phyloP scores from a whole-genome alignment of 1,284 basidiomycete genomes.

The Boletus mariae region DNA sequence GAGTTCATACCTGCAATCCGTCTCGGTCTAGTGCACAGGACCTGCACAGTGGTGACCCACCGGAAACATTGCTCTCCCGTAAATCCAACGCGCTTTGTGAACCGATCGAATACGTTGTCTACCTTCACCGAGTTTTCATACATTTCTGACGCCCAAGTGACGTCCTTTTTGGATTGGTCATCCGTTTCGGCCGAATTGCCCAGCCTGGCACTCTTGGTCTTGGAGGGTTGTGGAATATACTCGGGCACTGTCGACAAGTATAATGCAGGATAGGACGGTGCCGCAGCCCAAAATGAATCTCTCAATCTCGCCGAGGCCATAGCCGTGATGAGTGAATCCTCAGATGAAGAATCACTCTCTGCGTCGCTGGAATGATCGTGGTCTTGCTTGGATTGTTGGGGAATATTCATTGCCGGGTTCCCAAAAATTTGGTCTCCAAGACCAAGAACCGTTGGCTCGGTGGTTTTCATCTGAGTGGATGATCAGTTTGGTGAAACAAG shows the following conservation, averaged over 20 bases:
- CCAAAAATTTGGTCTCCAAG: slow-evolving; percentile 66
- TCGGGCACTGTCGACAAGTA: slow-evolving; percentile 73
- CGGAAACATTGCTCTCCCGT: slow-evolving; percentile 77
- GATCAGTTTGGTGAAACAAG: neutral
- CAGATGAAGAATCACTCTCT: slow-evolving; percentile 33
- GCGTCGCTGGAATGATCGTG: slow-evolving; percentile 31
- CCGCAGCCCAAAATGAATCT: slow-evolving; percentile 61
- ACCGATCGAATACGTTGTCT: slow-evolving; percentile 78
- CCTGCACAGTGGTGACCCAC: slow-evolving; percentile 39
- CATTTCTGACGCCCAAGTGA: slow-evolving; percentile 60
- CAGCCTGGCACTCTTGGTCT: slow-evolving; percentile 41
- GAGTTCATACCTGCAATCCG: slow-evolving; percentile 65
- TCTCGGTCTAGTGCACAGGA: slow-evolving; percentile 1
- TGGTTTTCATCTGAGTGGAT: slow-evolving; percentile 18
- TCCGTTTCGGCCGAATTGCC: slow-evolving; percentile 40
- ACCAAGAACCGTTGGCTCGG: slow-evolving; percentile 41
- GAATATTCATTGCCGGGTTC: slow-evolving; percentile 18
- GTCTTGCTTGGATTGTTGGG: slow-evolving; percentile 13
- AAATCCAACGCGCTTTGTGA: slow-evolving; percentile 61
- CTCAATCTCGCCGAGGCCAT: slow-evolving; percentile 51
- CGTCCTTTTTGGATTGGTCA: slow-evolving; percentile 41
- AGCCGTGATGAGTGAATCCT: slow-evolving; percentile 53
- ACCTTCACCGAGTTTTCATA: slow-evolving; percentile 76
- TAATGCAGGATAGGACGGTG: slow-evolving; percentile 60
- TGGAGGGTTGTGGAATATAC: slow-evolving; percentile 57